phyloP scores from a whole-genome alignment of 768 basidiomycete species.

The Rhizopogon roseolus region DNA sequence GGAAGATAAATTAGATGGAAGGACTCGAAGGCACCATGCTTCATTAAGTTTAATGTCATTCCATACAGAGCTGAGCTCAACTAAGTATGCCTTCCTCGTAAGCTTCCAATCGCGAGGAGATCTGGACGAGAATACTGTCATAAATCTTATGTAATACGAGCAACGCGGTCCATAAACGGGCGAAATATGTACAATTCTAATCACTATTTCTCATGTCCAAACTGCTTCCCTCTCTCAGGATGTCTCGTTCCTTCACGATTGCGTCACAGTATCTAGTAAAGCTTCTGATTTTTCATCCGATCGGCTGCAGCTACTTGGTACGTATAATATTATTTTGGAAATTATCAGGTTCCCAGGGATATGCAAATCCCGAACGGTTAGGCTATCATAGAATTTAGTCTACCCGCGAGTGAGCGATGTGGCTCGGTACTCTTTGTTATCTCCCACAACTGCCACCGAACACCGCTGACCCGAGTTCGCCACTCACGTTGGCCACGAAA shows the following conservation, averaged over 20 bases:
- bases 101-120: not conserved
- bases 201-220: not conserved
- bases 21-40: not conserved
- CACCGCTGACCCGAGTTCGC: no score
- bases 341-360: no score
- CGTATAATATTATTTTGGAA: no score
- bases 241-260: not conserved
- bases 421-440: no score
- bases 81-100: not conserved
- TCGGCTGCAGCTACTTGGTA: not conserved
- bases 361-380: no score
- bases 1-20: constrained; percentile 3
- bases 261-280: not conserved
- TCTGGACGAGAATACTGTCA: not conserved
- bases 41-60: not conserved
- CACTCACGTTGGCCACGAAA: no score
- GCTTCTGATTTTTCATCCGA: not conserved
- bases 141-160: no score
- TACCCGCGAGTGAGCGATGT: no score
- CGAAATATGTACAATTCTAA: no score
- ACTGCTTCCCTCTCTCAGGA: not conserved
- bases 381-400: no score
- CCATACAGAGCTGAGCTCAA: not conserved
- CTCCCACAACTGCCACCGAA: no score
- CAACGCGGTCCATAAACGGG: no score